Percentiles rank a stretch among this genome's conserved stretches.
Evolutionary conservation across 345 rosid species (phyloP).

Genomic region (Corchorus capsularis): DNA sequence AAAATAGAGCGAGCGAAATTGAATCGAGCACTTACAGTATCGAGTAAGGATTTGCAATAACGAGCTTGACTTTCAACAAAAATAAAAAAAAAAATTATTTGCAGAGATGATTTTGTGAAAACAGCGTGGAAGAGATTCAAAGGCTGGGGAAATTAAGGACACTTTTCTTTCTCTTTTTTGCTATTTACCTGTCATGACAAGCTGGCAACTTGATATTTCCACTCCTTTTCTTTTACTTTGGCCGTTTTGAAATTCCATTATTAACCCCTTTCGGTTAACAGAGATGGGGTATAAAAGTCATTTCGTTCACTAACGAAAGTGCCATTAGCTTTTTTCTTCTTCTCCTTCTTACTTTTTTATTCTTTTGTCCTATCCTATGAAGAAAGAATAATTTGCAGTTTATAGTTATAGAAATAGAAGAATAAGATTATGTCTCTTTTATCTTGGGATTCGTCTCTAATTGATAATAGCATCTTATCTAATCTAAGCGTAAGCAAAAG

Average conservation of each 20-base stretch:
- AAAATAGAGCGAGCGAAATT: neutral
- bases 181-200: slow-evolving; percentile 9
- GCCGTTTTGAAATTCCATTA: neutral
- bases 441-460: no score
- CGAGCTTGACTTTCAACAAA: neutral
- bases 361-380: no score
- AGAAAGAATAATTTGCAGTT: no score
- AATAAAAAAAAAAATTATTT: neutral
- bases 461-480: no score
- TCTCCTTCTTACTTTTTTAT: no score
- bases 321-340: no score
- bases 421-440: no score
- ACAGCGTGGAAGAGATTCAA: slow-evolving; percentile 11
- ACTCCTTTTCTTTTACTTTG: neutral
- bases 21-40: slow-evolving; percentile 26
- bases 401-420: no score
- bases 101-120: neutral
- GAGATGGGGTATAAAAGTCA: neutral
- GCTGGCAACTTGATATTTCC: slow-evolving; percentile 28
- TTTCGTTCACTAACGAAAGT: neutral
- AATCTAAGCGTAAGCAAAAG: no score
- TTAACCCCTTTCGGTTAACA: neutral
- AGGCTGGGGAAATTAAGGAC: neutral
- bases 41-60: neutral
- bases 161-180: neutral